Conservation (phyloP, 306 rosid species). For the Luffa acutangula region DNA sequence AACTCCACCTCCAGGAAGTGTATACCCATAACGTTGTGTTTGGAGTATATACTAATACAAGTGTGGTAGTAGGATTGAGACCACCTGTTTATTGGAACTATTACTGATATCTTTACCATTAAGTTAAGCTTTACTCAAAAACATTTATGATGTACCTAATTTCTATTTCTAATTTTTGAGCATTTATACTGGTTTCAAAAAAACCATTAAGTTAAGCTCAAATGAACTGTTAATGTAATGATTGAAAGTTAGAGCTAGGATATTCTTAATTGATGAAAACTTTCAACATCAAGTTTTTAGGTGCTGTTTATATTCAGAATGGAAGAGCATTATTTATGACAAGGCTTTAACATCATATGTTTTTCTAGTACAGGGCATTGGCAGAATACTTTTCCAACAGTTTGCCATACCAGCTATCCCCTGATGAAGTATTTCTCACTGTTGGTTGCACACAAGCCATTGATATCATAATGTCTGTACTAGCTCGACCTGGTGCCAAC, state of each 20-base stretch:
- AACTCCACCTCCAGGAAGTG: not conserved
- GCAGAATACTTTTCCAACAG: slow-evolving; percentile 13
- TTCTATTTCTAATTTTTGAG: too few species aligned
- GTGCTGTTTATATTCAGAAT: not conserved
- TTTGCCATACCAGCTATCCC: slow-evolving; percentile 5
- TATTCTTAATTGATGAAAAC: not conserved
- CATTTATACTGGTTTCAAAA: too few species aligned
- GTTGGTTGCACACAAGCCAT: slow-evolving; percentile 60
- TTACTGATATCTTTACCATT: not conserved
- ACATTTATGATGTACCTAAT: too few species aligned
- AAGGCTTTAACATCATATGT: not conserved
- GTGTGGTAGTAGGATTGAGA: not conserved
- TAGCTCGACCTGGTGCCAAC: slow-evolving; percentile 52
- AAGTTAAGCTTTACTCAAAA: too few species aligned
- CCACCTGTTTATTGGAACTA: not conserved
- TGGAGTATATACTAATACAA: not conserved
- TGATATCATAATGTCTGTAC: slow-evolving; percentile 35
- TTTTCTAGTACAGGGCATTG: slow-evolving; percentile 9
- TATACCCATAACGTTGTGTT: not conserved
- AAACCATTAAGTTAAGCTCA: not conserved
- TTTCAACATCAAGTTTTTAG: not conserved
- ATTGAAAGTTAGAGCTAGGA: not conserved
- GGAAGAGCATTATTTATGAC: not conserved
- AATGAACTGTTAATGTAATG: not conserved
- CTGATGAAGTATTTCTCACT: slow-evolving; percentile 33